Evolutionary conservation across 148 eudicot genomes (phyloP).

Genomic region (Linanthus parryae): DNA sequence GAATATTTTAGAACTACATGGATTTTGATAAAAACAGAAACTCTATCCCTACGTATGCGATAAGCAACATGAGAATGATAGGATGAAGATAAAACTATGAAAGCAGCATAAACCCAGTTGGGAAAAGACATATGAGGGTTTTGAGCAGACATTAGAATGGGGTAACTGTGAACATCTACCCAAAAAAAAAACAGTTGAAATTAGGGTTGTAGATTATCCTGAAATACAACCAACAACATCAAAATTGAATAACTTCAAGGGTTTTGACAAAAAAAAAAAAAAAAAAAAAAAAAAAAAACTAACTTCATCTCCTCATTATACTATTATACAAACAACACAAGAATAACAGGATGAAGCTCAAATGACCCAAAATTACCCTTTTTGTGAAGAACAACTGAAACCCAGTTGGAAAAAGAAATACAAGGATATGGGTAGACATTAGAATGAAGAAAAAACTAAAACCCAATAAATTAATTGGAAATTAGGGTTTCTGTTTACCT

Average conservation of each 20-base stretch:
- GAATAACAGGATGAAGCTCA: too few species aligned
- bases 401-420: too few species aligned
- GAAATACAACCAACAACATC: too few species aligned
- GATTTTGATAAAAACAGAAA: background rate
- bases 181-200: background rate
- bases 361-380: too few species aligned
- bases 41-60: background rate
- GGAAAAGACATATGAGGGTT: background rate
- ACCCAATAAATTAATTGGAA: background rate
- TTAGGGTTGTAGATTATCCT: background rate
- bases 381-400: too few species aligned
- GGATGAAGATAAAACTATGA: background rate
- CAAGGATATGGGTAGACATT: conserved; percentile 1
- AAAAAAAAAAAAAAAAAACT: too few species aligned
- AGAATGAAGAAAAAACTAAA: conserved; percentile 6
- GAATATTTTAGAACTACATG: background rate
- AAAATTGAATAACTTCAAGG: too few species aligned
- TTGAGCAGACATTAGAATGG: background rate
- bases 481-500: conserved; percentile 25
- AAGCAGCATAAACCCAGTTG: background rate
- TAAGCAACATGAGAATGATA: background rate
- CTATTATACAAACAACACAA: too few species aligned
- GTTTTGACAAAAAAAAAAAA: too few species aligned
- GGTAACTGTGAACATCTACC: background rate
- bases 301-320: too few species aligned